Evolutionary conservation across 2,329 filamentous ascomycete genomes (phyloP).

Genomic region (Alternaria brassicicola): DNA sequence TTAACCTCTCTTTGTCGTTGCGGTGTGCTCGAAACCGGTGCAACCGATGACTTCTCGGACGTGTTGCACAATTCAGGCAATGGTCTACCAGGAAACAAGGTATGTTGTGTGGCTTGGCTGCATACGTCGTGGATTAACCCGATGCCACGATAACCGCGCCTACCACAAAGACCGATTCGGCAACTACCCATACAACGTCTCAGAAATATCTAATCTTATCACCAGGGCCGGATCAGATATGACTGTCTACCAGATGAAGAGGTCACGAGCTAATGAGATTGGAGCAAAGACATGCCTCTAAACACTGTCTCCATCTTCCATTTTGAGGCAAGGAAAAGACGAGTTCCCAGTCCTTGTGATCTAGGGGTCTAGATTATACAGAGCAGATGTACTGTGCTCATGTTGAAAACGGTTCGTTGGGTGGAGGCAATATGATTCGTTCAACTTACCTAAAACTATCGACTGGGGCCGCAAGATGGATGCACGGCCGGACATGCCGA

Average conservation of each 20-base stretch:
- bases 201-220: neutral
- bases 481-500: neutral
- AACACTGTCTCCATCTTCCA: neutral
- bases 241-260: neutral
- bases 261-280: neutral
- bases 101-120: neutral
- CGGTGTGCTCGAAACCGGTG: neutral
- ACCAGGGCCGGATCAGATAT: neutral
- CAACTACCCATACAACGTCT: neutral
- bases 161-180: neutral
- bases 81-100: neutral
- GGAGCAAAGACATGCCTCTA: neutral
- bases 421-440: neutral
- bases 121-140: neutral
- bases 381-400: neutral
- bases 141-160: neutral
- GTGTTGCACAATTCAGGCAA: neutral
- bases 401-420: neutral
- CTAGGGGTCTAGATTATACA: neutral
- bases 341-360: neutral
- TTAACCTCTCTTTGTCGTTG: neutral
- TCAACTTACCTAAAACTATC: neutral
- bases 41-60: neutral
- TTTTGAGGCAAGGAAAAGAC: neutral
- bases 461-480: neutral